phyloP scores from a whole-genome alignment of 352 stramenopile genomes.

The Globisporangium barbulae region DNA sequence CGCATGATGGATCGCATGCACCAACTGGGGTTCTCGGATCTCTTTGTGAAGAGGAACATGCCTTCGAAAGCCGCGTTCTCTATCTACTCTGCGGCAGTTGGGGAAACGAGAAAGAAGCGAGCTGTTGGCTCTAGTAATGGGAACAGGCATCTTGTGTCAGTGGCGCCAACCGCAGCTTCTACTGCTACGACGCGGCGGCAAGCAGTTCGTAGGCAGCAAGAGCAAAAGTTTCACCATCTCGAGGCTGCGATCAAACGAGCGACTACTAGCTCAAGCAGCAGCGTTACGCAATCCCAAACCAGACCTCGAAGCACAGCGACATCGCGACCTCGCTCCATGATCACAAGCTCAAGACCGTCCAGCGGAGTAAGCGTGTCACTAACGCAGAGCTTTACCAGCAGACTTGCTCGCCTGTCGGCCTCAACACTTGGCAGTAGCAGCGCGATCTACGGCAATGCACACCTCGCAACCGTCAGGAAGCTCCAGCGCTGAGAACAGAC shows the following conservation, averaged over 20 bases:
- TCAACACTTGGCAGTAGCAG: slow-evolving; percentile 5
- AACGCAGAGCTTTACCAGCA: slow-evolving; percentile 1
- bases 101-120: neutral
- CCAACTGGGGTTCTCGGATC: slow-evolving; percentile 14
- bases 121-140: neutral
- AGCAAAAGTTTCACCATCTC: slow-evolving; percentile 36
- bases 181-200: slow-evolving; percentile 17
- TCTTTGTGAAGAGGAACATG: neutral
- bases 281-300: neutral
- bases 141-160: neutral
- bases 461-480: slow-evolving; percentile 31
- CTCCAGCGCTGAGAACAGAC: slow-evolving; percentile 18
- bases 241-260: slow-evolving; percentile 31
- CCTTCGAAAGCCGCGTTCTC: slow-evolving; percentile 3
- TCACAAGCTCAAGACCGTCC: neutral
- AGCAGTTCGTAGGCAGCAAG: slow-evolving; percentile 21
- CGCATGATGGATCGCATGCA: slow-evolving; percentile 16
- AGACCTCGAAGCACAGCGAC: slow-evolving; percentile 10
- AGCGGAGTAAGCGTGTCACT: neutral
- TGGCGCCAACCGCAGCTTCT: neutral
- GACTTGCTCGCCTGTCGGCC: neutral
- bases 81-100: slow-evolving; percentile 2
- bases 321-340: neutral
- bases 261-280: neutral
- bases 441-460: slow-evolving; percentile 17